These are phyloP conservation scores for Syzygium grande DNA, from an alignment of 345 rosid genomes.

Conservation along the genomic window DNA sequence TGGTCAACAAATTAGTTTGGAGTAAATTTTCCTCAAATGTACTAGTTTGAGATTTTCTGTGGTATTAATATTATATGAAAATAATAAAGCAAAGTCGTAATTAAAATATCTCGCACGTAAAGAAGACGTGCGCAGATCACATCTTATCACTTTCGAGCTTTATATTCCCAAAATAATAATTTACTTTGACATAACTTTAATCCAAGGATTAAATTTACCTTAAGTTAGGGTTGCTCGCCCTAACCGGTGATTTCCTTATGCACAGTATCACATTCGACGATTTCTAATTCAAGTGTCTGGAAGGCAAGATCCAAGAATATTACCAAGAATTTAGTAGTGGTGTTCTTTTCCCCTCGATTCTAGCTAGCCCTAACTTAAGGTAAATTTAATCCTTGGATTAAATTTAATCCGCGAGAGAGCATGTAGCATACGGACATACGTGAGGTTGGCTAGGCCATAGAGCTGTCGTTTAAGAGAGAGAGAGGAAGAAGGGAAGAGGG, in stretches of 20 bases:
- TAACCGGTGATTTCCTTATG: not conserved
- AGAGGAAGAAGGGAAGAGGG: conserved; percentile 1
- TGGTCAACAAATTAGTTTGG: too few relatives aligned
- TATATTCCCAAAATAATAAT: not conserved
- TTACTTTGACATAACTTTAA: not conserved
- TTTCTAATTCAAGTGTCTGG: not conserved
- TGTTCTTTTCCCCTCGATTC: too few relatives aligned
- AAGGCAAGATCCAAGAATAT: not conserved
- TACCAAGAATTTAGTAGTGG: too few relatives aligned
- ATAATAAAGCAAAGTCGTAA: too few relatives aligned
- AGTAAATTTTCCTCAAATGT: too few relatives aligned
- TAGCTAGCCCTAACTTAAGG: not conserved
- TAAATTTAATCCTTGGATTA: too few relatives aligned
- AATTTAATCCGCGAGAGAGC: not conserved
- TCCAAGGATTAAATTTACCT: not conserved
- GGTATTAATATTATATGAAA: too few relatives aligned
- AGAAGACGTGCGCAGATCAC: too few relatives aligned
- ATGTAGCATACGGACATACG: not conserved
- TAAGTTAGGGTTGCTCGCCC: not conserved
- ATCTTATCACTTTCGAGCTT: not conserved
- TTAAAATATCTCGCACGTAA: too few relatives aligned
- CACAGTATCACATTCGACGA: not conserved
- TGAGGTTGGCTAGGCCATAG: not conserved
- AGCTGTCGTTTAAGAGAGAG: not conserved
- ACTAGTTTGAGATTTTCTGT: too few relatives aligned